Conservation (phyloP, 352 stramenopile genomes). For the Phytophthora brassicae region DNA sequence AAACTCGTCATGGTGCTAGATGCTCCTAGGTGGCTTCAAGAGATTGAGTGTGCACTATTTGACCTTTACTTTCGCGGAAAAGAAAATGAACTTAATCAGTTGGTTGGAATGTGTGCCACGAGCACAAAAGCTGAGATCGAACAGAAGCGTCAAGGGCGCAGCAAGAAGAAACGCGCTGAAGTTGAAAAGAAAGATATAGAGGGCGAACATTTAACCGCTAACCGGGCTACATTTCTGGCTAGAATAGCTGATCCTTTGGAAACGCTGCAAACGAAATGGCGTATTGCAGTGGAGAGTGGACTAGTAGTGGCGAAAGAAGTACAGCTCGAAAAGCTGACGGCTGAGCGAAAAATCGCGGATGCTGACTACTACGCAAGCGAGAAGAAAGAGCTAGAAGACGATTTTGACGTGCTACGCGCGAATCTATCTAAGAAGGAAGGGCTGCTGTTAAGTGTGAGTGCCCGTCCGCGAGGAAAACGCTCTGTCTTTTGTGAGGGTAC, state of each 20-base stretch:
- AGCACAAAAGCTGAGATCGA: slow-evolving; percentile 4
- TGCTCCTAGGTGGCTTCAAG: slow-evolving; percentile 8
- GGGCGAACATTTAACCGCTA: not conserved
- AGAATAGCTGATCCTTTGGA: slow-evolving; percentile 17
- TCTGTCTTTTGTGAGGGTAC: slow-evolving; percentile 4
- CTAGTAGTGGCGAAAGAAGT: slow-evolving; percentile 6
- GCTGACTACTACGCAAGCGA: slow-evolving; percentile 6
- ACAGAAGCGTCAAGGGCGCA: not conserved
- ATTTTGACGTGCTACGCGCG: slow-evolving; percentile 7
- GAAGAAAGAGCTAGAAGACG: slow-evolving; percentile 4
- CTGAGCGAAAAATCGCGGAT: slow-evolving; percentile 1
- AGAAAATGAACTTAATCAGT: not conserved
- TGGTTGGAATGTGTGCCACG: slow-evolving; percentile 26
- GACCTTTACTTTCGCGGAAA: slow-evolving; percentile 6
- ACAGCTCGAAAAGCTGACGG: slow-evolving; percentile 9
- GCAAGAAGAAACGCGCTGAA: not conserved
- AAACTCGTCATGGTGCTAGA: slow-evolving; percentile 18
- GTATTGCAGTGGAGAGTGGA: slow-evolving; percentile 26
- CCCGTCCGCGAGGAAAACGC: not conserved
- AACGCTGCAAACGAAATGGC: slow-evolving; percentile 31
- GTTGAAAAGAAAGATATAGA: not conserved
- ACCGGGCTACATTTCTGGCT: slow-evolving; percentile 10
- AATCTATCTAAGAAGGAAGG: slow-evolving; percentile 2
- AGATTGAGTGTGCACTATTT: slow-evolving; percentile 11
- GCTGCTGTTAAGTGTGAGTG: slow-evolving; percentile 8